Evolutionary conservation across 345 rosid species (phyloP).

Genomic region (Corchorus olitorius): DNA sequence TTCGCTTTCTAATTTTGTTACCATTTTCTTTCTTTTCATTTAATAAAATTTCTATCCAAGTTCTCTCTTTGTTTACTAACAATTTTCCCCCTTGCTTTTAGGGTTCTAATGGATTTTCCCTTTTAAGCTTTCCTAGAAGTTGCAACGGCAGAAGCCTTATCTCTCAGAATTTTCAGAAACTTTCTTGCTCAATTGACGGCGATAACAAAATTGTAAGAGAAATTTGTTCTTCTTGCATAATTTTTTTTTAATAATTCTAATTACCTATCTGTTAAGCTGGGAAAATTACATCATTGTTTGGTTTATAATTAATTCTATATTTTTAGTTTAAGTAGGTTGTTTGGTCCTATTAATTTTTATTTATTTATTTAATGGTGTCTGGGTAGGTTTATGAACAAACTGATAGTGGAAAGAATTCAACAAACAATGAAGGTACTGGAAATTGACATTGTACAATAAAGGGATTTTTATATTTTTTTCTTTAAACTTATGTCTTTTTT

Average conservation of each 20-base stretch:
- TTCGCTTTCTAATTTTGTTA: no score
- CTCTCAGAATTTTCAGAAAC: conserved; percentile 5
- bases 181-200: conserved; percentile 26
- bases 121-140: conserved; percentile 10
- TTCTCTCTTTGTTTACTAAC: neutral
- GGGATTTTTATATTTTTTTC: neutral
- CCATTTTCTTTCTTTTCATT: neutral
- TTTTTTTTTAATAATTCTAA: neutral
- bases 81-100: neutral
- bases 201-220: conserved; percentile 36
- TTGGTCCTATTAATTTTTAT: neutral
- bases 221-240: neutral
- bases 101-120: conserved; percentile 23
- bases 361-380: neutral
- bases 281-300: neutral
- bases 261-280: neutral
- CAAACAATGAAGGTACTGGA: conserved; percentile 33
- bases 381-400: conserved; percentile 34
- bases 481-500: neutral
- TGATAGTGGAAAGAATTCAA: conserved; percentile 22
- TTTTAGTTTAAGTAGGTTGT: neutral
- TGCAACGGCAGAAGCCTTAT: neutral
- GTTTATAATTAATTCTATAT: neutral
- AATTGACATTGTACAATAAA: neutral
- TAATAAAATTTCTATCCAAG: neutral